Evolutionary conservation across 495 filamentous ascomycete species (phyloP), one percentile per base, ranked within the genome.

Genomic region (Daldinia childiae): DNA sequence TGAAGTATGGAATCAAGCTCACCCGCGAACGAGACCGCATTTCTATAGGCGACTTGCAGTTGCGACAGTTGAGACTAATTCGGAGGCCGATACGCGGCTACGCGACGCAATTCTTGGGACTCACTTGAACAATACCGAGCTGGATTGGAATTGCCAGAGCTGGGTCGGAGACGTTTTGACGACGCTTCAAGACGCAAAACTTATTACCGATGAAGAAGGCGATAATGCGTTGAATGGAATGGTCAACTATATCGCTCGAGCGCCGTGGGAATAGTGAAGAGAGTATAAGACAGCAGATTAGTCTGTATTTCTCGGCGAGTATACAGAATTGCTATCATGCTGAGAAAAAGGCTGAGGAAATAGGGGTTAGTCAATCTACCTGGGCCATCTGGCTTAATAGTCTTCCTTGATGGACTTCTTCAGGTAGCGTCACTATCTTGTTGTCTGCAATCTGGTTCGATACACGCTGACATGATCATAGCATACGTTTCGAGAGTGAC

Each of bases 161-260:
- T 77, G 76, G 76, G 73, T 77, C 26, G 76, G 76, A 19, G 76
- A 77, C 36, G 76, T 74, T 48, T 66, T 77, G 64, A 77, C 76
- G 55, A 66, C 74, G 48, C 68, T 77, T 64, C 76, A 77, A 70
- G 76, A 77, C 12, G 73, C 71, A 29, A 72, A 54, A 24, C 61
- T 77, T 15, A 77, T 77, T 32, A 77, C 76, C 14, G 76, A 61
- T 9, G 76, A 77, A 32, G 76, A 77, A 39, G 76, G 76, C 8
- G 76, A 77, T 17, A 74, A 74, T 34, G 76, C 76, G 5, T 50
- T 77, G 30, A 76, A 77, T 56, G 68, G 73, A 19, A 77, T 77
- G 76, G 76, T 77, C 12, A 76, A 77, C 30, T 72, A 76, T 61
- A 76, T 77, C 38, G 74, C 76, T 30, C 76, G 69, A 38, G 76